phyloP scores from a whole-genome alignment of 176 grass and related monocot species.

The Carex littledalei region DNA sequence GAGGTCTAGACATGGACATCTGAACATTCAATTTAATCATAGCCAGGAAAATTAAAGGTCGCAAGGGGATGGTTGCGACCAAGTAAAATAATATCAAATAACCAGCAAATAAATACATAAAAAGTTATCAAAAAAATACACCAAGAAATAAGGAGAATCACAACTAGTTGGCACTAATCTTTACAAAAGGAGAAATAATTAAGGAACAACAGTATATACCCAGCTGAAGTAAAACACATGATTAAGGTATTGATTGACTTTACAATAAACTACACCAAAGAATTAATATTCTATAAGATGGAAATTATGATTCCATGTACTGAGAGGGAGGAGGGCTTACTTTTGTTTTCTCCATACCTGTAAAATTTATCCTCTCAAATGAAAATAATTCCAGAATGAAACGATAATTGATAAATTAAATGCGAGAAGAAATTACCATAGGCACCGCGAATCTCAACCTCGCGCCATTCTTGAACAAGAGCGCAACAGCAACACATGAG shows the following conservation, averaged over 20 bases:
- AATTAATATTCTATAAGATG: not conserved
- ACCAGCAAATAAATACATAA: not conserved
- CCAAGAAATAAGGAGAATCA: not conserved
- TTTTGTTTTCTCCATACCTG: conserved; percentile 60
- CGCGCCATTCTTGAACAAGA: conserved; percentile 97
- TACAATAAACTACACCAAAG: conserved; percentile 14
- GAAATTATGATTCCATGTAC: conserved; percentile 66
- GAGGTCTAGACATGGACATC: too few species aligned
- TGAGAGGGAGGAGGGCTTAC: conserved; percentile 55
- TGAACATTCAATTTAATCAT: not conserved
- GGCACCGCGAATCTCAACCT: conserved; percentile 70
- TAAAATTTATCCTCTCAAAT: not conserved
- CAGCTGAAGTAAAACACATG: not conserved
- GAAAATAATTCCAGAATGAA: conserved; percentile 1
- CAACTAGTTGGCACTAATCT: not conserved
- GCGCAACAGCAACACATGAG: conserved; percentile 94
- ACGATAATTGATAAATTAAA: not conserved
- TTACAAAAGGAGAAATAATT: not conserved
- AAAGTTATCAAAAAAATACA: not conserved
- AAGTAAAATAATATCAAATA: not conserved
- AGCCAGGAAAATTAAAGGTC: not conserved
- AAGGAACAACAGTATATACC: not conserved
- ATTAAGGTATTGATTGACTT: conserved; percentile 22
- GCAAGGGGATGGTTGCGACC: not conserved
- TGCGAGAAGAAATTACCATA: conserved; percentile 36